Conservation (phyloP, 805 yeast genomes). For the Pichia ethanolica region DNA sequence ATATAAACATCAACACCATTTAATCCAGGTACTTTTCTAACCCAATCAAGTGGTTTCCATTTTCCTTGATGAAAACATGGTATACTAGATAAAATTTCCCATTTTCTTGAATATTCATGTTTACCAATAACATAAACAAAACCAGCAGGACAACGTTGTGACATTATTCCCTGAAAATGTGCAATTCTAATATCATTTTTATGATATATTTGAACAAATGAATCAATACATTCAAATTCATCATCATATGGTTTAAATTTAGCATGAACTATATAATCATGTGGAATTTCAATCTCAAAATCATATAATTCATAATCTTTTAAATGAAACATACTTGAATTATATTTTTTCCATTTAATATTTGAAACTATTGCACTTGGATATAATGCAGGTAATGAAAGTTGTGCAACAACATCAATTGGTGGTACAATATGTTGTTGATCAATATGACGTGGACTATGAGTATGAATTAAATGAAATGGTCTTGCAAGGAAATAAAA, state of each 20-base stretch:
- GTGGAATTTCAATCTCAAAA: slow-evolving; percentile 65
- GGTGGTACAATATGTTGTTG: slow-evolving; percentile 87
- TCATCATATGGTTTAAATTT: slow-evolving; percentile 36
- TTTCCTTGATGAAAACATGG: slow-evolving; percentile 70
- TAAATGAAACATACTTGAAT: slow-evolving; percentile 67
- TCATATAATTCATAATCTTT: slow-evolving; percentile 75
- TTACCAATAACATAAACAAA: slow-evolving; percentile 36
- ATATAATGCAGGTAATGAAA: slow-evolving; percentile 79
- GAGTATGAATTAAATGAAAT: slow-evolving; percentile 67
- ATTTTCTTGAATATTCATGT: slow-evolving; percentile 31
- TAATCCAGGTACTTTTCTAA: slow-evolving; percentile 38
- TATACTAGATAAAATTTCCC: slow-evolving; percentile 61
- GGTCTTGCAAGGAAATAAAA: slow-evolving; percentile 74
- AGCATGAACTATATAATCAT: slow-evolving; percentile 60
- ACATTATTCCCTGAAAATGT: slow-evolving; percentile 74
- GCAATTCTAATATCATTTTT: slow-evolving; percentile 55
- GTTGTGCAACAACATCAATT: slow-evolving; percentile 66
- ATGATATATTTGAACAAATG: slow-evolving; percentile 78
- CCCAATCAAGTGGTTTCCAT: slow-evolving; percentile 46
- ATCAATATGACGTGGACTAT: slow-evolving; percentile 70
- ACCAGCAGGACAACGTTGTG: slow-evolving; percentile 62
- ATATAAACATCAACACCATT: slow-evolving; percentile 58
- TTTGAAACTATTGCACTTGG: slow-evolving; percentile 65
- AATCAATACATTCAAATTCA: slow-evolving; percentile 36
- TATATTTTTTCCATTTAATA: slow-evolving; percentile 57